These are phyloP conservation scores for Thielaviopsis euricoi DNA, from an alignment of 2,329 filamentous ascomycete genomes.

Conservation along the genomic window DNA sequence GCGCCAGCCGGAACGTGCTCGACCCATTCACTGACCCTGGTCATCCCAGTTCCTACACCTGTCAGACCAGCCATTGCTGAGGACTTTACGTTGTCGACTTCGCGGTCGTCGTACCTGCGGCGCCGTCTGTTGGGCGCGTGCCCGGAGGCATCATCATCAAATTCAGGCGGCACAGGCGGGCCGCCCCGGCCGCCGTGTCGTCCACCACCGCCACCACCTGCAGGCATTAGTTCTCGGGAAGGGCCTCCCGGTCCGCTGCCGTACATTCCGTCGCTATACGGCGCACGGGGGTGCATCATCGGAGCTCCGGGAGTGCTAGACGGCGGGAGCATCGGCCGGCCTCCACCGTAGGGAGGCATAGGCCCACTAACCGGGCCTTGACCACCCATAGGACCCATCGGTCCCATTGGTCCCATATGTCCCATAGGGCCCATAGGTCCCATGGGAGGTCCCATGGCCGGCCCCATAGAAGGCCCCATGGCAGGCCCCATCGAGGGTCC, in stretches of 20 bases:
- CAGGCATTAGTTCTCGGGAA: conserved; percentile 7
- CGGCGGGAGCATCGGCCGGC: conserved; percentile 6
- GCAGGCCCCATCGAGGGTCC: neutral
- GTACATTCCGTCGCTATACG: conserved; percentile 8
- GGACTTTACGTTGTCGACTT: conserved; percentile 16
- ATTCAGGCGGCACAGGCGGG: conserved; percentile 4
- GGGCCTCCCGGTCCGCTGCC: conserved; percentile 8
- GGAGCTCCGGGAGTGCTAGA: neutral
- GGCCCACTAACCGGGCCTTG: conserved; percentile 1
- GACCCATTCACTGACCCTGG: conserved; percentile 32
- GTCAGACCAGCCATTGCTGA: conserved; percentile 32
- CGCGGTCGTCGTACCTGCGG: conserved; percentile 10
- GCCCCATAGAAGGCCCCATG: neutral
- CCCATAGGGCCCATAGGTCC: conserved; percentile 7
- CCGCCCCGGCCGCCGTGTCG: conserved; percentile 6
- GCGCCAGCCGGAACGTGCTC: conserved; percentile 29
- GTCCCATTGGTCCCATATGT: conserved; percentile 3
- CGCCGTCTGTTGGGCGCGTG: conserved; percentile 10
- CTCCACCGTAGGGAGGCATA: conserved; percentile 7
- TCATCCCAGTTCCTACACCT: conserved; percentile 27
- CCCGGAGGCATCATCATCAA: conserved; percentile 11
- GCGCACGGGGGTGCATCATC: conserved; percentile 3
- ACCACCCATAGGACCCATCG: conserved; percentile 6
- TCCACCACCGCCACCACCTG: neutral
- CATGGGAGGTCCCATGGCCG: neutral